Percentiles rank a stretch among this genome's conserved stretches.
Evolutionary conservation across 75 land plant species (phyloP).

Genomic region (Cupressus sempervirens): DNA sequence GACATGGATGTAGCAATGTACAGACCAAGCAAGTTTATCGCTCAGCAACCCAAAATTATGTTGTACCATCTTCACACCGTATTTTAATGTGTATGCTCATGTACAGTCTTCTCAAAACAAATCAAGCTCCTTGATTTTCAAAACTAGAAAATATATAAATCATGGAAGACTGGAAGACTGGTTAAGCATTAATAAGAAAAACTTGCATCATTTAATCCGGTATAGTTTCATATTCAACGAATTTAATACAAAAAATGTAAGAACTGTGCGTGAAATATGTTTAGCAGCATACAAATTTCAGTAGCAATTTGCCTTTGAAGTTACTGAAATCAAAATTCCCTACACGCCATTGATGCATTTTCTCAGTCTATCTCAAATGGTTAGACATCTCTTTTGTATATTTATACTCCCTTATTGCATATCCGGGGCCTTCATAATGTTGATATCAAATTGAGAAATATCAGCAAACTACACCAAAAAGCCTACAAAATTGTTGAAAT

Average conservation of each 20-base stretch:
- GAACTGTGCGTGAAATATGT: background rate
- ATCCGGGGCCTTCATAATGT: background rate
- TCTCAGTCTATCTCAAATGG: background rate
- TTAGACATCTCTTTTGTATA: background rate
- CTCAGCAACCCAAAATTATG: background rate
- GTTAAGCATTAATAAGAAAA: background rate
- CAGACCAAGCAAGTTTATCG: background rate
- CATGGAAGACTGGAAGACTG: background rate
- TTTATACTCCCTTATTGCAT: slow-evolving; percentile 12
- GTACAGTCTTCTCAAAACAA: background rate
- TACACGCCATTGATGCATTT: background rate
- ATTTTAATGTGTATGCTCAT: background rate
- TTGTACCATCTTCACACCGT: background rate
- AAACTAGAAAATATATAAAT: background rate
- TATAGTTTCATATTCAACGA: background rate
- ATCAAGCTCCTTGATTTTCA: background rate
- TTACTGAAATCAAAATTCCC: background rate
- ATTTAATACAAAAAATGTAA: background rate
- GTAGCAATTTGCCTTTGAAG: background rate
- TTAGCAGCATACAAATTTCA: background rate
- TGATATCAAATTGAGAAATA: background rate
- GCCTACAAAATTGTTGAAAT: slow-evolving; percentile 8
- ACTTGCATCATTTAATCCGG: background rate
- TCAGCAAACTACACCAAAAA: background rate
- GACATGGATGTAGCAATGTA: background rate